phyloP scores from a whole-genome alignment of 768 basidiomycete genomes.

The Naganishia vishniacii region DNA sequence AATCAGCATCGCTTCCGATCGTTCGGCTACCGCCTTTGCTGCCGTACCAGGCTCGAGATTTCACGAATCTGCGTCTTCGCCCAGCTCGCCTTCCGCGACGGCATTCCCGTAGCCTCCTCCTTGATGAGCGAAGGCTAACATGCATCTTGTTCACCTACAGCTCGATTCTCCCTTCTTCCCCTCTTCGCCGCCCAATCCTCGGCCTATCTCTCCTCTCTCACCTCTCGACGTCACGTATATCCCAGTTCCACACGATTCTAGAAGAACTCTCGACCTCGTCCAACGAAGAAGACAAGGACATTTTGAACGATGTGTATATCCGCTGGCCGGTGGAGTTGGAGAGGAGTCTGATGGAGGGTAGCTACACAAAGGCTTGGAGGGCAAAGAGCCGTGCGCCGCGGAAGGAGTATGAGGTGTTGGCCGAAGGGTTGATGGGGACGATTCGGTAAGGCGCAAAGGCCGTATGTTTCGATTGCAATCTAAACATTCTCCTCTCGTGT shows the following conservation, averaged over 20 bases:
- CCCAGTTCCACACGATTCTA: slow-evolving; percentile 93
- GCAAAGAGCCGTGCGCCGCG: slow-evolving; percentile 86
- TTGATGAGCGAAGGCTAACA: neutral
- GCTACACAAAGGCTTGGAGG: slow-evolving; percentile 95
- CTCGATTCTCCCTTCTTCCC: slow-evolving; percentile 70
- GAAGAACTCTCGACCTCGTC: slow-evolving; percentile 61
- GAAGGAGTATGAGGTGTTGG: slow-evolving; percentile 90
- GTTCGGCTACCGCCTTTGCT: no score
- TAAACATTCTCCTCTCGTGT: no score
- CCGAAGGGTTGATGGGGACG: slow-evolving; percentile 87
- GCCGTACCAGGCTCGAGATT: no score
- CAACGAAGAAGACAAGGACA: slow-evolving; percentile 32
- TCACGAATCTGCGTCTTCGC: no score
- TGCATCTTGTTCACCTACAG: slow-evolving; percentile 48
- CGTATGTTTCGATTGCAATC: no score
- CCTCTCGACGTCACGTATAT: slow-evolving; percentile 82
- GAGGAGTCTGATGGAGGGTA: slow-evolving; percentile 96
- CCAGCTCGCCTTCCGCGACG: no score
- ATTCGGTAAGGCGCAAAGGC: no score
- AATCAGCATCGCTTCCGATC: no score
- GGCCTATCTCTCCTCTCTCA: slow-evolving; percentile 92
- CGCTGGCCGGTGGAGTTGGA: slow-evolving; percentile 54
- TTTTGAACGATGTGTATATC: slow-evolving; percentile 46
- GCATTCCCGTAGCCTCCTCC: no score
- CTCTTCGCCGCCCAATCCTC: slow-evolving; percentile 78